These are phyloP conservation scores for Tieghemiomyces parasiticus DNA, from an alignment of 192 early-diverging fungal genomes.

Conservation along the genomic window DNA sequence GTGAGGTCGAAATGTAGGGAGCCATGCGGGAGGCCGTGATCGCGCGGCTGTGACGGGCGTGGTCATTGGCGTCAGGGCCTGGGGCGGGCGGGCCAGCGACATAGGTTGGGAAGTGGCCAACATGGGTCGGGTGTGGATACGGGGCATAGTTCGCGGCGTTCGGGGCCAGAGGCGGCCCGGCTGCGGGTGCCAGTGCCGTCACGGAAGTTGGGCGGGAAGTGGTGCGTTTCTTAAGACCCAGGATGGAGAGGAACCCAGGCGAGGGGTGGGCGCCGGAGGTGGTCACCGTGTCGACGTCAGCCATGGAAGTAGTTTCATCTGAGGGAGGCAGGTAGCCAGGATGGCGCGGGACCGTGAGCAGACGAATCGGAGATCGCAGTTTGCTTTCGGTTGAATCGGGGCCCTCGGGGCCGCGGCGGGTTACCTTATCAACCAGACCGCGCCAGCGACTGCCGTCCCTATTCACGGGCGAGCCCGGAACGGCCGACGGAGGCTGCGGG, in stretches of 20 bases:
- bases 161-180: not conserved
- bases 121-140: not conserved
- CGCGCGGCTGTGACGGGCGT: constrained; percentile 3
- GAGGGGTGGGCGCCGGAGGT: not conserved
- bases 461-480: not conserved
- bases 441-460: constrained; percentile 8
- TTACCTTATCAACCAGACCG: not conserved
- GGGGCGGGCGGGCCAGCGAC: too few relatives aligned
- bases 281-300: not conserved
- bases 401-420: not conserved
- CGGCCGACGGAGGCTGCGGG: not conserved
- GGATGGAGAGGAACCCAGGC: not conserved
- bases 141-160: not conserved
- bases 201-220: not conserved
- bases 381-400: not conserved
- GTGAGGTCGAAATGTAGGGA: constrained; percentile 6
- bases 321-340: too few relatives aligned
- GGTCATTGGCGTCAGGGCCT: not conserved
- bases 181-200: not conserved
- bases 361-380: not conserved
- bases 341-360: not conserved
- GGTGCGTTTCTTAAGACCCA: not conserved
- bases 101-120: not conserved
- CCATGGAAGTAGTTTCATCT: not conserved
- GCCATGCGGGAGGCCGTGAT: constrained; percentile 11